Evolutionary conservation across 2,329 filamentous ascomycete species (phyloP), one percentile per base, ranked within the genome.

Genomic region (Fusarium siculi): DNA sequence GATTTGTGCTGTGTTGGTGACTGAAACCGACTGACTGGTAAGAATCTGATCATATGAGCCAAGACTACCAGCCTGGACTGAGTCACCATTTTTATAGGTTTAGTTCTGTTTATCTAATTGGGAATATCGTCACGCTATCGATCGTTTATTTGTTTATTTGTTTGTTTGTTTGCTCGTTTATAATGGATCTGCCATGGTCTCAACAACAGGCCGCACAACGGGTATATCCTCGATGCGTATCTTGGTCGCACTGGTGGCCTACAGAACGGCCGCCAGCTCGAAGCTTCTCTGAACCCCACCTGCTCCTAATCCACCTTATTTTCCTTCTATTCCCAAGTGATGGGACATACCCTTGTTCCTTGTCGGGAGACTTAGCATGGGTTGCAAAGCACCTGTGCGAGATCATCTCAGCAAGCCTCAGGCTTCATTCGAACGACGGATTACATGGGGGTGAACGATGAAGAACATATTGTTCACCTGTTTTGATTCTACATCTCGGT

Each of bases 221-320:
- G 71, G 58, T 68, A 69, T 63, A 69, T 44, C 67, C 76, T 66
- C 64, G 71, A 75, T 73, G 76, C 61, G 69, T 68, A 78, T 78
- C 76, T 78, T 52, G 65, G 72, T 62, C 69, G 71, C 57, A 71
- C 57, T 47, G 54, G 57, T 40, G 63, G 56, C 56, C 71, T 25
- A 62, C 43, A 34, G 36, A 40, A 25, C 36, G 71, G 57, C 50
- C 52, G 30, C 42, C 42, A 71, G 36, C 62, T 74, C 40, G 57
- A 50, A 58, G 66, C 37, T 66, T 53, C 66, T 50, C 66, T 68
- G 40, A 62, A 62, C 60, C 69, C 70, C 66, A 57, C 70, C 64
- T 64, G 61, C 61, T 63, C 47, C 36, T 49, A 54, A 56, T 44
- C 54, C 58, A 63, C 66, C 63, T 60, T 54, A 60, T 68, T 63